Evolutionary conservation across 257 asterid species (phyloP), one percentile per base, ranked within the genome.

Genomic region (Capsicum baccatum): DNA sequence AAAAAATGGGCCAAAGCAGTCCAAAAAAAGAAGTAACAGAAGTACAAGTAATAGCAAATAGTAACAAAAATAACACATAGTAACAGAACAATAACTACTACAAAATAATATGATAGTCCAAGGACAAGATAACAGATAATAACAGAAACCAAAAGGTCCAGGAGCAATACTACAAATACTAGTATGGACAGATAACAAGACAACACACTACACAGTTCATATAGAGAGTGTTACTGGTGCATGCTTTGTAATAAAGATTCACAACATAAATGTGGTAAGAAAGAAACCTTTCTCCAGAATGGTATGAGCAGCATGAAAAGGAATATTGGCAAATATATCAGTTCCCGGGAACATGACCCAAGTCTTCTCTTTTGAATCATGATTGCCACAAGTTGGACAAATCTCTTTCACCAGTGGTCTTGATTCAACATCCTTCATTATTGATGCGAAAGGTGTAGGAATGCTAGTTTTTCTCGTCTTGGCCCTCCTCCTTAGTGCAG

Each of bases 221-320:
- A 63, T 12, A 50, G 44, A 84, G 13, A 56, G 10, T 6, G 74
- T 47, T 6, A 73, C 39, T 12, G 42, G 60, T 8, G 19, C 47
- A 74, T 50, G 21, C 60, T 74, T 26, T 21, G 13, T 74, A 3
- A 50, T 4, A 74, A 74, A 50, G 59, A 50, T 74, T 14, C 62
- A 74, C 21, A 74, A 74, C 7, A 74, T 21, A 74, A 50, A 7
- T 50, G 4, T 50, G 59, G 21, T 7, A 56, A 81, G 76, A 39
- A 11, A 81, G 56, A 85, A 48, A 96, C 99, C 98, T 90, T 89
- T 88, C 87, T 96, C 98, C 87, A 96, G 88, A 88, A 96, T 92
- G 83, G 96, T 90, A 89, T 96, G 98, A 83, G 97, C 95, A 87
- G 99, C 98, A 91, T 96, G 99, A 87, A 96, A 96, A 1, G 98